These are phyloP conservation scores for Tardiomyces depauwii DNA, from an alignment of 1,139 yeast species.

Conservation along the genomic window DNA sequence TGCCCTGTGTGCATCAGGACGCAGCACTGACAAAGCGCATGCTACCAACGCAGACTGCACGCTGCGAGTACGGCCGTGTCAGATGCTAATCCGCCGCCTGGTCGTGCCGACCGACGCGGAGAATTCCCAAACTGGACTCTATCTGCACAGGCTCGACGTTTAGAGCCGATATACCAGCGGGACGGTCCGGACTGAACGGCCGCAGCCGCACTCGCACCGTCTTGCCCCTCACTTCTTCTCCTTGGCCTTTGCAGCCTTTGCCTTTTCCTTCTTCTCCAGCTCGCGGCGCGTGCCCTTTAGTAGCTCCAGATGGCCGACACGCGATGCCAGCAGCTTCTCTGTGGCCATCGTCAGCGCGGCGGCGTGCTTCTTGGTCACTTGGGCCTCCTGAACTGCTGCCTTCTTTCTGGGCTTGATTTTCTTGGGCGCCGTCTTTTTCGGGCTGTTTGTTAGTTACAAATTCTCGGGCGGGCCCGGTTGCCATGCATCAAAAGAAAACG, in stretches of 20 bases:
- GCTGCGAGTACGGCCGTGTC: no score
- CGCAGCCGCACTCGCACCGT: not conserved
- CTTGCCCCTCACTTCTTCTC: not conserved
- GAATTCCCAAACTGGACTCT: not conserved
- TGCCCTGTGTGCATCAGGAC: no score
- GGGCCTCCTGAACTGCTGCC: constrained; percentile 28
- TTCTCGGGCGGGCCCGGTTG: no score
- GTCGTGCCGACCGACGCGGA: no score
- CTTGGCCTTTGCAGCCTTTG: constrained; percentile 18
- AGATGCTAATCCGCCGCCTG: no score
- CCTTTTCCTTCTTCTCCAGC: constrained; percentile 46
- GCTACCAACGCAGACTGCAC: no score
- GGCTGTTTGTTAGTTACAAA: not conserved
- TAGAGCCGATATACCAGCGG: no score
- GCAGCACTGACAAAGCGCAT: no score
- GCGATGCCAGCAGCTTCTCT: constrained; percentile 73
- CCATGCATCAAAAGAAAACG: constrained; percentile 1
- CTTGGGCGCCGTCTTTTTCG: constrained; percentile 56
- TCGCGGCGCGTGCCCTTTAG: constrained; percentile 88
- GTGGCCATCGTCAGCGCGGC: constrained; percentile 62
- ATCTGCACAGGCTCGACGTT: not conserved
- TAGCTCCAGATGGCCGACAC: constrained; percentile 93
- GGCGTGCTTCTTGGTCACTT: constrained; percentile 51
- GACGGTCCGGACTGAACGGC: not conserved
- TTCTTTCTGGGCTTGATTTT: constrained; percentile 59